Evolutionary conservation across 2,329 filamentous ascomycete species (phyloP).

Genomic region (Clonostachys byssicola): DNA sequence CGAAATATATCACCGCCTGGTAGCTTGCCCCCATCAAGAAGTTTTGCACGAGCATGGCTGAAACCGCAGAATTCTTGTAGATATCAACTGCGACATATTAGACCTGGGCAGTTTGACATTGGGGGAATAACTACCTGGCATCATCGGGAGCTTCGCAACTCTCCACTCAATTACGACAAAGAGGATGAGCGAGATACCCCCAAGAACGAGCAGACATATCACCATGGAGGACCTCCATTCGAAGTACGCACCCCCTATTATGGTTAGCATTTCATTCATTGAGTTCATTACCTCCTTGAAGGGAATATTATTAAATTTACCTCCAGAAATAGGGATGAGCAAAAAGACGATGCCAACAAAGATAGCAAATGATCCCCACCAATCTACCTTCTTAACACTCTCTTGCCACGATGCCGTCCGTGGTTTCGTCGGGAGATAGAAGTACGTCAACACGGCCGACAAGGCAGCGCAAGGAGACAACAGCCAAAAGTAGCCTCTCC

Average conservation of each 20-base stretch:
- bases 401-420: constrained; percentile 37
- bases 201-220: constrained; percentile 69
- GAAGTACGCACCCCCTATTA: constrained; percentile 15
- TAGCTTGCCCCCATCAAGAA: constrained; percentile 58
- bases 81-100: constrained; percentile 31
- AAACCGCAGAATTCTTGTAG: constrained; percentile 48
- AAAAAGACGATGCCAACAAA: constrained; percentile 54
- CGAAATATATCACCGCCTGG: constrained; percentile 55
- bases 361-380: constrained; percentile 48
- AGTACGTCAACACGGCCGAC: constrained; percentile 37
- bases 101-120: background rate
- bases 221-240: constrained; percentile 65
- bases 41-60: constrained; percentile 51
- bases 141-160: constrained; percentile 68
- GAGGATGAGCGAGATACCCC: constrained; percentile 49
- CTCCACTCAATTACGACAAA: constrained; percentile 70
- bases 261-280: background rate
- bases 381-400: constrained; percentile 53
- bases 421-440: constrained; percentile 47
- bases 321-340: constrained; percentile 60
- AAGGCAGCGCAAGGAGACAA: constrained; percentile 44
- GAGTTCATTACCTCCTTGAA: too few species aligned
- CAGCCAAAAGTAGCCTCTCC: constrained; percentile 38
- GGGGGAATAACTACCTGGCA: constrained; percentile 39
- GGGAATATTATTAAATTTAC: constrained; percentile 9